Base-by-base conservation (phyloP, 1,284 basidiomycete species). In the Tilletia setariae region DNA sequence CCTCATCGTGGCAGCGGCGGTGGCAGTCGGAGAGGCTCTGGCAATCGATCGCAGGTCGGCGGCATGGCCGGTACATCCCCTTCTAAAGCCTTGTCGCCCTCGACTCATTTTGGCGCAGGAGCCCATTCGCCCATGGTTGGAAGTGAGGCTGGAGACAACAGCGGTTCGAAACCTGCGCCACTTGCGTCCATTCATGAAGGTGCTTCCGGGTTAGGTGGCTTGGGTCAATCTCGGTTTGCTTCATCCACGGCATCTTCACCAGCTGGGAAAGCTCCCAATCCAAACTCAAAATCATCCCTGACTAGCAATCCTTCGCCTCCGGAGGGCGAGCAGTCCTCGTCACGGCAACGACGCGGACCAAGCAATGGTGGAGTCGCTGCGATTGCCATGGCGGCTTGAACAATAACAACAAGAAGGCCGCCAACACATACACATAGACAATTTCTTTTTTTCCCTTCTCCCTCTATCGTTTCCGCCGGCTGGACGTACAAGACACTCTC, bases 311-410 rank as follows among this genome's bases (percentile, higher is more conserved):
- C 56, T 9, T 61, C 56, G 30, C 32, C 56, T 13, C 32, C 56
- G 30, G 28, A 25, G 15, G 56, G 56, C 15, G 56, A 61, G 28
- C 56, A 40, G 8, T 32, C n/a, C n/a, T n/a, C 56, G 30, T 15
- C 28, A 11, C 16, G 30, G 2, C 56, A 30, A 61, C 28, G 56
- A 35, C 56, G 28, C 6, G 16, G 28, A 28, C 2, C 47, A 19
- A 40, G 35, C 6, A 40, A 11, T 49, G 56, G 56, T 30, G 32
- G 13, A 9, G 56, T 19, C 1, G 56, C 56, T 16, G 56, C 56
- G 15, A 61, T 61, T 30, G 28, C 56, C 1, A 61, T 61, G 56
- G n/a, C 56, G n/a, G 56, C 56, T 3, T 61, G 28, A 35, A 30
- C 8, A 53, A 23, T 46, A n/a, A n/a, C n/a, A n/a, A 6, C 35